These are phyloP conservation scores for Neurospora discreta DNA, from an alignment of 495 filamentous ascomycete species.

Conservation along the genomic window DNA sequence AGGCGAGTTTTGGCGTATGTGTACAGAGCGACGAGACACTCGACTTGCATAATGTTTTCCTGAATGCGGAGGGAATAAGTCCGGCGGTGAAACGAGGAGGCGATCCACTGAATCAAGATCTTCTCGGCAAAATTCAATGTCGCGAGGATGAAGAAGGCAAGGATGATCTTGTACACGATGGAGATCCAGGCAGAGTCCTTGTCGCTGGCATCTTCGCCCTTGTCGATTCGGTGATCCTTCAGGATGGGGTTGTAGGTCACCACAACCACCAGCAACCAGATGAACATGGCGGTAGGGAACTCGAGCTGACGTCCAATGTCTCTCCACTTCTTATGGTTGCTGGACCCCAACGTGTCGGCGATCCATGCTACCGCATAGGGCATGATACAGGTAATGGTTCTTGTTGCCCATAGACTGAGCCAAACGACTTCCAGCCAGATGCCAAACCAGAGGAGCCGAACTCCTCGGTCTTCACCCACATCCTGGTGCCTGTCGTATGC, in stretches of 20 bases:
- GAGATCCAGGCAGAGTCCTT: constrained; percentile 55
- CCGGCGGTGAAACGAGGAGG: constrained; percentile 80
- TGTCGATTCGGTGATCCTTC: constrained; percentile 57
- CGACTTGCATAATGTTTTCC: constrained; percentile 64
- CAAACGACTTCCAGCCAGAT: constrained; percentile 93
- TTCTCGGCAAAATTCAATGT: constrained; percentile 83
- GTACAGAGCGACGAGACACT: constrained; percentile 52
- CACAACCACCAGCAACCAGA: constrained; percentile 84
- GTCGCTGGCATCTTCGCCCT: constrained; percentile 34
- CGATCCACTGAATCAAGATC: constrained; percentile 90
- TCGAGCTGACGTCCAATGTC: constrained; percentile 83
- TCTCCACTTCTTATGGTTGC: constrained; percentile 79
- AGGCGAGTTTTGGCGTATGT: constrained; percentile 66
- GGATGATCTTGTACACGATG: constrained; percentile 76
- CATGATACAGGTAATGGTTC: constrained; percentile 65
- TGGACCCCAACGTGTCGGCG: constrained; percentile 73
- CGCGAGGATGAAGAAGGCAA: constrained; percentile 68
- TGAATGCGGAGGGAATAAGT: constrained; percentile 91
- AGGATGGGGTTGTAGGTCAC: constrained; percentile 59
- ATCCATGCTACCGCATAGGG: constrained; percentile 55
- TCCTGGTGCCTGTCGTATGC: constrained; percentile 36
- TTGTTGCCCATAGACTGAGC: constrained; percentile 77
- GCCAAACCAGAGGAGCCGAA: constrained; percentile 77
- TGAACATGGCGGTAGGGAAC: constrained; percentile 74
- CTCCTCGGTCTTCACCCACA: constrained; percentile 59